Base-by-base conservation (phyloP, 768 basidiomycete genomes). In the Suillus spraguei region DNA sequence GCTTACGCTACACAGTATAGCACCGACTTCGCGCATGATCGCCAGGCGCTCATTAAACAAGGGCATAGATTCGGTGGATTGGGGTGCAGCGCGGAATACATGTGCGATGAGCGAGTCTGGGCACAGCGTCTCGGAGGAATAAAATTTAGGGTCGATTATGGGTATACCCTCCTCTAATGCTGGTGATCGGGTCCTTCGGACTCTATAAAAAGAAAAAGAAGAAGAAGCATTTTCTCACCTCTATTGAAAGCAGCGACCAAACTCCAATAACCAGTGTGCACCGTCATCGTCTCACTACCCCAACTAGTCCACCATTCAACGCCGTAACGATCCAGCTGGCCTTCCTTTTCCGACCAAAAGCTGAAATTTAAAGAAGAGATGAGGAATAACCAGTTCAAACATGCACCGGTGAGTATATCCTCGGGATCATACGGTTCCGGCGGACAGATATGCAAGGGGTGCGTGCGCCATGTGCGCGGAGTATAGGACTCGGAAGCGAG, bases 201-300 rank as follows among this genome's bases (percentile, higher is more conserved):
- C 55, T 38, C 36, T 39, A 38, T 38, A 17, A 58, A 38, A 38
- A 14, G 22, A 22, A n/a, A 36, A 44, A 22, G 46, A 22, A 2
- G 35, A 9, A 20, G 55, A 58, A 7, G 17, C 13, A 11, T 28
- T 20, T 41, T 66, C 78, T 46, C 66, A 92, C 93, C 94, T 82
- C 89, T 79, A 71, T 95, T 86, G n/a, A 95, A 71, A 2, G 92
- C 86, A 38, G 95, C 93, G 10, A 94, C 86, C 6, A 96, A 79
- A 65, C 89, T 90, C 91, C 92, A 94, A 70, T 97, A 97, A 0
- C 94, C 94, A 0, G 91, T 94, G 74, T 86, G 88, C 28, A 89
- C 78, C 44, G 77, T 80, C 49, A 65, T 79, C n/a, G 77, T 75
- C 7, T 81, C 72, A n/a, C 76, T 78, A 16, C 75, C 77, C 91